Base-by-base conservation (phyloP, 176 grass and related monocot species). In the Oryza brachyantha region DNA sequence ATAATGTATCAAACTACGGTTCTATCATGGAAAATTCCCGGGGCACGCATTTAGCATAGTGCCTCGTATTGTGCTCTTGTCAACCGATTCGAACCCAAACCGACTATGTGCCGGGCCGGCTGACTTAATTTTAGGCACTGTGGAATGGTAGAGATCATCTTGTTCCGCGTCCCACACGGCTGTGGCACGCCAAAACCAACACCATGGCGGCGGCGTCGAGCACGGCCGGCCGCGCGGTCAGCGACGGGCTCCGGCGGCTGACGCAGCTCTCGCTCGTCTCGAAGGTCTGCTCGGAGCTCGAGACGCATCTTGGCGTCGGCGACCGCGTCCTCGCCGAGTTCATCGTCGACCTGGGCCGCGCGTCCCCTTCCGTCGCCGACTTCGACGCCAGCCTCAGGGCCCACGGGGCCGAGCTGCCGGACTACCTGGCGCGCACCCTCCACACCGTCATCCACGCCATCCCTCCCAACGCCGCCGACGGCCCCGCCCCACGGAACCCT, bases 401-500 rank as follows among this genome's bases (percentile, higher is more conserved):
- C 39, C 84, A 91, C 62, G 88, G 88, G 45, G 88, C 83, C 24
- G 86, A 94, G 22, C 70, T 94, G 59, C 92, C 92, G 1, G 92
- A 94, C 68, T 94, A 94, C 82, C 85, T 94, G 71, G 83, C 88
- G 50, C 92, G 86, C 40, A 88, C 83, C 41, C 92, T 94, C 68
- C 92, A 89, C 61, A 84, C 88, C 85, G 88, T 91, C 75, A 94
- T 97, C 81, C 76, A 93, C 75, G 91, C 91, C 43, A 97, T 97
- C 81, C 86, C 91, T 28, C 90, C 90, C 50, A 62, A 81, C 91
- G 28, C 90, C 90, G 13, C 79, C 0, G 13, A 13, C 41, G 13
- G 12, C 21, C 36, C 10, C 35, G 32, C 12, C 72, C 35, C 82
- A 31, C 27, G 26, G 61, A 74, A 66, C 70, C 32, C 37, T 21